These are phyloP conservation scores for Melampsora medusae DNA, from an alignment of 1,284 basidiomycete genomes.

Conservation along the genomic window DNA sequence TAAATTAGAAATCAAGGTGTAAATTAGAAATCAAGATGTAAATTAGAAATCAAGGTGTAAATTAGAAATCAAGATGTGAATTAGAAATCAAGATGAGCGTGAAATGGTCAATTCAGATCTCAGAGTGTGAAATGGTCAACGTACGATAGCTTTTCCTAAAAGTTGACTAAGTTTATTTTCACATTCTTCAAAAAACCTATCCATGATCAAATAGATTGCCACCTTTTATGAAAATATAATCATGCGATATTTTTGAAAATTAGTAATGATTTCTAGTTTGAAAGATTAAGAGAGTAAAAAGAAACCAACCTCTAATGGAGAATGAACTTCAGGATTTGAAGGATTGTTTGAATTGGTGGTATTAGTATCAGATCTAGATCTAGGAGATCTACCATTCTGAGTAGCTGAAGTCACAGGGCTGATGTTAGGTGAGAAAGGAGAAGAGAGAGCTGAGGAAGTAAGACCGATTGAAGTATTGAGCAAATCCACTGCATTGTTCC, in stretches of 20 bases:
- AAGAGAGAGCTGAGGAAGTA: conserved; percentile 4
- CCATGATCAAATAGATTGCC: conserved; percentile 45
- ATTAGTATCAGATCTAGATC: conserved; percentile 30
- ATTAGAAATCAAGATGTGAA: no score
- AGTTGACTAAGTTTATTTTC: conserved; percentile 45
- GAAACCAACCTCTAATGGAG: conserved; percentile 35
- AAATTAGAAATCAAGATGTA: no score
- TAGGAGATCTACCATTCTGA: conserved; percentile 18
- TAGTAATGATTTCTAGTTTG: no score
- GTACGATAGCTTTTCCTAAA: conserved; percentile 44
- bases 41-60: no score
- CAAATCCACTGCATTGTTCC: conserved; percentile 1
- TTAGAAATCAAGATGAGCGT: no score
- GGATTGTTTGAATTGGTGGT: conserved; percentile 1
- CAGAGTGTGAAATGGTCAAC: conserved; percentile 11
- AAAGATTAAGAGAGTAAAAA: not conserved
- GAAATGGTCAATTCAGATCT: no score
- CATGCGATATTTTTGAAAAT: no score
- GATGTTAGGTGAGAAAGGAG: conserved; percentile 6
- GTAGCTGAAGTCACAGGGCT: conserved; percentile 2
- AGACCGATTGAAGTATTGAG: not conserved
- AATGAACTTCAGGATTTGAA: conserved; percentile 10
- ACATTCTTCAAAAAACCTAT: conserved; percentile 45
- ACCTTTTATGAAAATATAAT: no score
- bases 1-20: no score